Conservation (phyloP, 2,329 filamentous ascomycete genomes). For the Aspergillus sp. region DNA sequence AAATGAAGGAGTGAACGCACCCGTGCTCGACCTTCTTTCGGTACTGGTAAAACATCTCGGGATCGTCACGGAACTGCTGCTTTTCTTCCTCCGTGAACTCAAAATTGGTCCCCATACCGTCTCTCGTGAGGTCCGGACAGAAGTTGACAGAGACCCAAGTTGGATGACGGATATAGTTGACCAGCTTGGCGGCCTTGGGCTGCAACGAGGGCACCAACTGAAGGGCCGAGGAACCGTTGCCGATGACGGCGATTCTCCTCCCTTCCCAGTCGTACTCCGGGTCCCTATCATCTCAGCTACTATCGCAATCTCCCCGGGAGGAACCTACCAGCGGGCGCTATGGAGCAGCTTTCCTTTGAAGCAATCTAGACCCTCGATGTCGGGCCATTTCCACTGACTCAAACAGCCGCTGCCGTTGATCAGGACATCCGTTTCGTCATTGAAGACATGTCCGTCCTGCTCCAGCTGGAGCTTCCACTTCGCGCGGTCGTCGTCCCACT, state of each 20-base stretch:
- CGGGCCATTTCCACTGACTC: conserved; percentile 23
- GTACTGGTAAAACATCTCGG: conserved; percentile 16
- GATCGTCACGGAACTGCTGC: conserved; percentile 16
- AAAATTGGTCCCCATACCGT: conserved; percentile 21
- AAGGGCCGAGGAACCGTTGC: conserved; percentile 32
- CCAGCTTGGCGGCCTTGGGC: conserved; percentile 16
- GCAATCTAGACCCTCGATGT: conserved; percentile 21
- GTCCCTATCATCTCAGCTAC: conserved; percentile 23
- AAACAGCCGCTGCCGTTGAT: conserved; percentile 29
- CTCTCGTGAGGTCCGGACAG: conserved; percentile 19
- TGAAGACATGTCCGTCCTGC: conserved; percentile 9
- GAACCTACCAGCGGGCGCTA: conserved; percentile 32
- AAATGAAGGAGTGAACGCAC: conserved; percentile 5
- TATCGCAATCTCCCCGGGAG: no score
- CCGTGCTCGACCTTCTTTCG: conserved; percentile 22
- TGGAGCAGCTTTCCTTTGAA: conserved; percentile 38
- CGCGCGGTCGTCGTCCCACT: conserved; percentile 33
- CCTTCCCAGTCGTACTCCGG: conserved; percentile 16
- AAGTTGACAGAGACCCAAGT: conserved; percentile 28
- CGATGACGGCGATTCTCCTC: conserved; percentile 34
- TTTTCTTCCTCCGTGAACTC: conserved; percentile 24
- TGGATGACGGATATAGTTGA: conserved; percentile 28
- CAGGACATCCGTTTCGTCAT: conserved; percentile 25
- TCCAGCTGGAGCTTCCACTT: conserved; percentile 20
- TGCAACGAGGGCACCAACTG: conserved; percentile 24